phyloP scores from a whole-genome alignment of 345 rosid species.

The Camelina laxa region DNA sequence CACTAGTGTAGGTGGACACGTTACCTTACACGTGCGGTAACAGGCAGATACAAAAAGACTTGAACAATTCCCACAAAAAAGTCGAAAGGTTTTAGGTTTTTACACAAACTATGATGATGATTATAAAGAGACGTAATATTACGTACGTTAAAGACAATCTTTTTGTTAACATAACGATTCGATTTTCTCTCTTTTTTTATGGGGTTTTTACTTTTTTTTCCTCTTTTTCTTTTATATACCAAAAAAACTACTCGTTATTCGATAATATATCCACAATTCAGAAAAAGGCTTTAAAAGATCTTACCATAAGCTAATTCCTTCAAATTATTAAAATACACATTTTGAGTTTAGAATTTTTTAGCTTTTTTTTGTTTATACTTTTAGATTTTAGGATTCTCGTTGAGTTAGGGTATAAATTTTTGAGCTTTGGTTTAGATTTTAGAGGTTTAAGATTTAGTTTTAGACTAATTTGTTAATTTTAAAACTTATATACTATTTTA shows the following conservation, averaged over 20 bases:
- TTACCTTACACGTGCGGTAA: not conserved
- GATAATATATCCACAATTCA: too few relatives aligned
- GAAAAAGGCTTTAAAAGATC: too few relatives aligned
- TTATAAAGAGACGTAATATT: not conserved
- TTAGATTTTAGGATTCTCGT: too few relatives aligned
- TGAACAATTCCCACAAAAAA: not conserved
- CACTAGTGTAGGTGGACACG: not conserved
- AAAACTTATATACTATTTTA: too few relatives aligned
- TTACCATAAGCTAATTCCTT: too few relatives aligned
- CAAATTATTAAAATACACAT: too few relatives aligned
- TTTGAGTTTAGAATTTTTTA: too few relatives aligned
- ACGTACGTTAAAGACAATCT: not conserved
- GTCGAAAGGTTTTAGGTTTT: not conserved
- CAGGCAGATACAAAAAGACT: not conserved
- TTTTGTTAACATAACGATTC: not conserved
- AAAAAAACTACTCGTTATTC: not conserved
- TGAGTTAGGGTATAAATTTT: too few relatives aligned
- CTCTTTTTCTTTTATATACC: not conserved
- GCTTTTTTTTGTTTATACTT: too few relatives aligned
- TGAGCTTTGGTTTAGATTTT: too few relatives aligned
- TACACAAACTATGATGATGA: not conserved
- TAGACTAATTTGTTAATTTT: too few relatives aligned
- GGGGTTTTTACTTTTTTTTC: not conserved
- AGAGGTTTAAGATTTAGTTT: too few relatives aligned
- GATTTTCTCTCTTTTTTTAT: not conserved